A percentile compares a stretch with the other conserved stretches of the same genome.
phyloP scores from a whole-genome alignment of 2,329 filamentous ascomycete species.

The Ophiocordyceps camponoti-saundersi region DNA sequence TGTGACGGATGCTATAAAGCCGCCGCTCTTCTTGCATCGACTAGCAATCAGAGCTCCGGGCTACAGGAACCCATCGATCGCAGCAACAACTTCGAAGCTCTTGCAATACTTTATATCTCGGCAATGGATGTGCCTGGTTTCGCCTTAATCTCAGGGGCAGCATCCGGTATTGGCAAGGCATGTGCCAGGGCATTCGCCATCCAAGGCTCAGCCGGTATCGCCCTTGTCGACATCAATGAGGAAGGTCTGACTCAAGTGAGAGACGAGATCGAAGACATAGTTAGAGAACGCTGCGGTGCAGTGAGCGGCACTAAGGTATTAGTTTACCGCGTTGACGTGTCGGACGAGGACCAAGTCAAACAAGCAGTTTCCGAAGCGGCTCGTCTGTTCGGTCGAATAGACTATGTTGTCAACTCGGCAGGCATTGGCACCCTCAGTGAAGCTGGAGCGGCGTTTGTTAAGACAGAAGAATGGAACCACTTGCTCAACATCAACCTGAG shows the following conservation, averaged over 20 bases:
- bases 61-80: too few species aligned
- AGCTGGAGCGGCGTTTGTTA: conserved; percentile 17
- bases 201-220: conserved; percentile 12
- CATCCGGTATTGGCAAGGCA: conserved; percentile 14
- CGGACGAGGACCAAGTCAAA: background rate
- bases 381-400: conserved; percentile 16
- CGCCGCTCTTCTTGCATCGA: too few species aligned
- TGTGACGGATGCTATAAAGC: too few species aligned
- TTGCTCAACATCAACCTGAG: conserved; percentile 24
- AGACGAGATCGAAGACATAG: conserved; percentile 6
- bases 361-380: conserved; percentile 10
- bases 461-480: conserved; percentile 19
- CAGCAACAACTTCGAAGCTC: too few species aligned
- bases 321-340: background rate
- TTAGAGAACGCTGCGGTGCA: background rate
- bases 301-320: background rate
- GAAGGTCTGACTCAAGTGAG: conserved; percentile 6
- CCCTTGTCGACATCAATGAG: conserved; percentile 10
- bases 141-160: conserved; percentile 13
- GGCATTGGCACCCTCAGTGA: conserved; percentile 20
- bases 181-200: conserved; percentile 11
- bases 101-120: background rate
- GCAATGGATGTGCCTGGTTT: conserved; percentile 13
- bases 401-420: conserved; percentile 23
- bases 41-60: too few species aligned